Conservation (phyloP, 495 filamentous ascomycete species). For the Xylaria flabelliformis region DNA sequence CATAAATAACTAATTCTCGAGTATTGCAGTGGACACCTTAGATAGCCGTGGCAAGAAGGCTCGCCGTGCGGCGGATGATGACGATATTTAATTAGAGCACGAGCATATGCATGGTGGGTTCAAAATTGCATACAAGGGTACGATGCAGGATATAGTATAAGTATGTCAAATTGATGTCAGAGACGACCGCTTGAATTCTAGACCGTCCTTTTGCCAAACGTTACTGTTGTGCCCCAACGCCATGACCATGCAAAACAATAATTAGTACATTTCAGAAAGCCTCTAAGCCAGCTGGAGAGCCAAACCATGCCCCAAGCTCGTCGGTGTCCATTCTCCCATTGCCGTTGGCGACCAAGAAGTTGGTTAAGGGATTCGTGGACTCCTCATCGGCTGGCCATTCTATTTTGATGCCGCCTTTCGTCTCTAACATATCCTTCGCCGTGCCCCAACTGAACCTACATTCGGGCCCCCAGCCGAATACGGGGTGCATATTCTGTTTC, state of each 20-base stretch:
- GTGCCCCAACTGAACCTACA: conserved; percentile 96
- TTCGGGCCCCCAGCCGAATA: conserved; percentile 95
- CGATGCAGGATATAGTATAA: conserved; percentile 40
- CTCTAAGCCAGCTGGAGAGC: conserved; percentile 61
- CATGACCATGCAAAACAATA: conserved; percentile 11
- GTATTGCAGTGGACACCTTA: conserved; percentile 56
- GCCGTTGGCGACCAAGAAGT: conserved; percentile 64
- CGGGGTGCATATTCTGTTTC: conserved; percentile 81
- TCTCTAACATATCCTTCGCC: conserved; percentile 88
- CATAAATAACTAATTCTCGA: background rate
- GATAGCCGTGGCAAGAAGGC: conserved; percentile 65
- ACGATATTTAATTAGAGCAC: conserved; percentile 48
- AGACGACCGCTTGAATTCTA: conserved; percentile 23
- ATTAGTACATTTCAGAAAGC: conserved; percentile 57
- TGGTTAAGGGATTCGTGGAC: conserved; percentile 68
- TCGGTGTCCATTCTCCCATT: conserved; percentile 53
- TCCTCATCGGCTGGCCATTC: conserved; percentile 84
- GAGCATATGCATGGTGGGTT: conserved; percentile 8
- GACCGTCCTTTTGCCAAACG: conserved; percentile 22
- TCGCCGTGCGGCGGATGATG: conserved; percentile 48
- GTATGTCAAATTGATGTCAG: conserved; percentile 22
- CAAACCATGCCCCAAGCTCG: conserved; percentile 70
- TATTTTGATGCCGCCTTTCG: conserved; percentile 65
- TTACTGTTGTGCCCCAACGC: conserved; percentile 14
- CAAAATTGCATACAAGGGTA: conserved; percentile 51